These are phyloP conservation scores for Boletus speciosus DNA, from an alignment of 768 basidiomycete genomes.

Conservation along the genomic window DNA sequence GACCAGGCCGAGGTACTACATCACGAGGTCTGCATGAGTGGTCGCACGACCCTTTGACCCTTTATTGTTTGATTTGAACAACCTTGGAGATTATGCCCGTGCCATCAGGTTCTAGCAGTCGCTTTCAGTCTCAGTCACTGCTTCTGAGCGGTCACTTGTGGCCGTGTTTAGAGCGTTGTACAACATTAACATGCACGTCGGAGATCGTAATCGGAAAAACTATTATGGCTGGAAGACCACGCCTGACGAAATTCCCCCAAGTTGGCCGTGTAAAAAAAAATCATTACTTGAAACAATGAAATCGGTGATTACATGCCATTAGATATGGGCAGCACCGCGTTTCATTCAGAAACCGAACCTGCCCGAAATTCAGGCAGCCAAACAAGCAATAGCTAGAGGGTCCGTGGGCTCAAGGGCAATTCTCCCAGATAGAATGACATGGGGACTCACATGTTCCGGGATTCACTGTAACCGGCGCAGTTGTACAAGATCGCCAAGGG, in stretches of 20 bases:
- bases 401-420: background rate
- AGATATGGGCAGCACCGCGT: background rate
- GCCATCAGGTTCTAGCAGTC: background rate
- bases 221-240: background rate
- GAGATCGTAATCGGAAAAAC: background rate
- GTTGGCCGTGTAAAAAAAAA: background rate
- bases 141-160: background rate
- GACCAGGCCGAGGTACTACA: background rate
- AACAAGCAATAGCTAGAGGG: constrained; percentile 6
- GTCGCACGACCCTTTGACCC: constrained; percentile 18
- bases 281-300: constrained; percentile 16
- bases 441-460: constrained; percentile 2
- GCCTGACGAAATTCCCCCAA: background rate
- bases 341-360: background rate
- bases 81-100: background rate
- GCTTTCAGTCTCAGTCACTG: background rate
- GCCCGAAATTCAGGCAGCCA: constrained; percentile 1
- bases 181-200: background rate
- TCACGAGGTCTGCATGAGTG: constrained; percentile 1
- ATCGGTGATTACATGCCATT: constrained; percentile 18
- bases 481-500: constrained; percentile 44
- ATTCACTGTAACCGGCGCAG: constrained; percentile 41
- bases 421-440: background rate
- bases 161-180: background rate
- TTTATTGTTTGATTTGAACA: constrained; percentile 4